Base-by-base conservation (phyloP, 306 rosid species). In the Arachis stenosperma region DNA sequence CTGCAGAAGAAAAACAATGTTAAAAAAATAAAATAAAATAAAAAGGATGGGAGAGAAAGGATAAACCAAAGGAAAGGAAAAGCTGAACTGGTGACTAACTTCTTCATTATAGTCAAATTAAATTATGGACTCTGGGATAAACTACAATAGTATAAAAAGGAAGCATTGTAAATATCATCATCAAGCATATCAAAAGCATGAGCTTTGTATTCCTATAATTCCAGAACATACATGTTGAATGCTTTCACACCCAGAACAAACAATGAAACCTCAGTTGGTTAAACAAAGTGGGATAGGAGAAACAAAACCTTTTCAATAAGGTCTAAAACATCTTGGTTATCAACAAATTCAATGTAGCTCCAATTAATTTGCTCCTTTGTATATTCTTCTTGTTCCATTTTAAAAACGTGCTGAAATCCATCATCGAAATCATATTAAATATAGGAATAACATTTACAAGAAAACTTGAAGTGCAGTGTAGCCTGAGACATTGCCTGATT, bases 311-410 rank as follows among this genome's bases (percentile, higher is more conserved):
- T 92, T 86, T 95, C 99, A 75, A 95, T 87, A 76, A 95, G 97
- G 88, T 91, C 99, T 81, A 95, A 81, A 78, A 95, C 99, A 79
- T 95, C 99, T 84, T 95, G 90, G 63, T 95, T 95, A 70, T 95
- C 99, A 13, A 91, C 98, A 86, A 95, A 95, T 81, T 95, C 99
- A 79, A 95, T 95, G 84, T 95, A 95, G 85, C 98, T 95, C 99
- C 99, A 95, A 72, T 95, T 62, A 62, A 95, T 95, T 84, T 90
- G 87, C 87, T 95, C 98, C 85, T 95, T 91, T 2, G 96, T 92
- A 80, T 95, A 95, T 84, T 95, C 98, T 88, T 95, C 98, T 88
- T 95, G 99, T 86, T 95, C 99, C 99, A 86, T 92, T 86, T 95
- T 95, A 86, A 95, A 95, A 56, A 95, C 91, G 65, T 95, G 97